Evolutionary conservation across 495 filamentous ascomycete species (phyloP).

Genomic region (Acidiella bohemica): DNA sequence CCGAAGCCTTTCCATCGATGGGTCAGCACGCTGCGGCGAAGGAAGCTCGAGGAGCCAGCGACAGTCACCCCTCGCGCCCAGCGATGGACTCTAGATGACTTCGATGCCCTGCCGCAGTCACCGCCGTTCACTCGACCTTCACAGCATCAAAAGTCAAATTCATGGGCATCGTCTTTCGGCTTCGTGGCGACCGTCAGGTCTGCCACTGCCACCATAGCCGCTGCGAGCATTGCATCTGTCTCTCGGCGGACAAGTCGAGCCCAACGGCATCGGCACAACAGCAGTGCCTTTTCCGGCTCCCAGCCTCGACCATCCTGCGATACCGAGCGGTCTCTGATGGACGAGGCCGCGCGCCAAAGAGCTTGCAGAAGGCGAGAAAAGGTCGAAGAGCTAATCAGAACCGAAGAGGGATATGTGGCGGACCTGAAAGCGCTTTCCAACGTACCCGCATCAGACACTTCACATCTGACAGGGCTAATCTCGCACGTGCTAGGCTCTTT

Average conservation of each 20-base stretch:
- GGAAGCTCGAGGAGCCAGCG: constrained; percentile 21
- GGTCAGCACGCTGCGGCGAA: constrained; percentile 39
- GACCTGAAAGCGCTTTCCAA: constrained; percentile 77
- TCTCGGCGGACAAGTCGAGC: constrained; percentile 32
- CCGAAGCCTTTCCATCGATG: constrained; percentile 37
- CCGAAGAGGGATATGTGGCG: constrained; percentile 78
- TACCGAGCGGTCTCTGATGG: constrained; percentile 44
- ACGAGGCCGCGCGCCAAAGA: constrained; percentile 57
- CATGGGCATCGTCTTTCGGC: constrained; percentile 54
- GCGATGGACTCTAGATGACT: constrained; percentile 35
- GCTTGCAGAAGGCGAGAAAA: constrained; percentile 61
- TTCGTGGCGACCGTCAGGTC: constrained; percentile 68
- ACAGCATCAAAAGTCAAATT: constrained; percentile 43
- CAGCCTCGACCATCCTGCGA: constrained; percentile 53
- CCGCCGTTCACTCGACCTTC: constrained; percentile 19
- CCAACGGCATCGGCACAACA: constrained; percentile 44
- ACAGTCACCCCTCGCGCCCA: constrained; percentile 24
- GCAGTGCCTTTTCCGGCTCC: constrained; percentile 47
- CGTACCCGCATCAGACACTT: too few species aligned
- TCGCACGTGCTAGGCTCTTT: not conserved
- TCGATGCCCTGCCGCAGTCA: constrained; percentile 21
- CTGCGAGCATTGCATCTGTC: constrained; percentile 47
- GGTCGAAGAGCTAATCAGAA: constrained; percentile 68
- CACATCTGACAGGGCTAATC: not conserved
- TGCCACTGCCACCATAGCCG: constrained; percentile 56